Conservation (phyloP, 73 alveolate species). For the Blepharisma japonicum region DNA sequence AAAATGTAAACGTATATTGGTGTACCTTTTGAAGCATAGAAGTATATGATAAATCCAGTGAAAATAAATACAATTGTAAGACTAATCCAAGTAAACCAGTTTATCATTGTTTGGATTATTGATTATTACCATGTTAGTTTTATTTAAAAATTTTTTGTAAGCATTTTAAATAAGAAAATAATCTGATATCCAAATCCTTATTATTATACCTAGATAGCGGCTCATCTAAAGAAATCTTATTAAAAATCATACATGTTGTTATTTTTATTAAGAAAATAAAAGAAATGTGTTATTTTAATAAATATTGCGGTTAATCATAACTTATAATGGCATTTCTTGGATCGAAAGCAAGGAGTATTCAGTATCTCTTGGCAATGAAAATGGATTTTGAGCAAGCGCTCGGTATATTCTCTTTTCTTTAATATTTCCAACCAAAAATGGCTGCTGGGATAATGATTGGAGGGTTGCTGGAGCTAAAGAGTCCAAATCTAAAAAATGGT, state of each 20-base stretch:
- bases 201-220: no score
- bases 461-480: not conserved
- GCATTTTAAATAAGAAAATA: no score
- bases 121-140: no score
- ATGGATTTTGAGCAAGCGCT: not conserved
- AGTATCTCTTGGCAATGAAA: not conserved
- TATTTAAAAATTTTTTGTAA: no score
- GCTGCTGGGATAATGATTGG: not conserved
- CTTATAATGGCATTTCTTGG: not conserved
- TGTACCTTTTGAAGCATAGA: constrained; percentile 28
- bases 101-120: constrained; percentile 9
- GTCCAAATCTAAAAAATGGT: constrained; percentile 4
- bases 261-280: no score
- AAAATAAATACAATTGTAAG: constrained; percentile 8
- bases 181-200: no score
- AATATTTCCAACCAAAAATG: constrained; percentile 1
- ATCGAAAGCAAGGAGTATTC: constrained; percentile 6
- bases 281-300: no score
- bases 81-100: constrained; percentile 18
- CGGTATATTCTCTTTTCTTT: not conserved
- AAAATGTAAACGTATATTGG: not conserved
- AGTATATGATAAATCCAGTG: not conserved
- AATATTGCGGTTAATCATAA: no score
- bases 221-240: no score
- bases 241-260: no score